Base-by-base conservation (phyloP, 2,329 filamentous ascomycete genomes). In the Neofusicoccum cordaticola region DNA sequence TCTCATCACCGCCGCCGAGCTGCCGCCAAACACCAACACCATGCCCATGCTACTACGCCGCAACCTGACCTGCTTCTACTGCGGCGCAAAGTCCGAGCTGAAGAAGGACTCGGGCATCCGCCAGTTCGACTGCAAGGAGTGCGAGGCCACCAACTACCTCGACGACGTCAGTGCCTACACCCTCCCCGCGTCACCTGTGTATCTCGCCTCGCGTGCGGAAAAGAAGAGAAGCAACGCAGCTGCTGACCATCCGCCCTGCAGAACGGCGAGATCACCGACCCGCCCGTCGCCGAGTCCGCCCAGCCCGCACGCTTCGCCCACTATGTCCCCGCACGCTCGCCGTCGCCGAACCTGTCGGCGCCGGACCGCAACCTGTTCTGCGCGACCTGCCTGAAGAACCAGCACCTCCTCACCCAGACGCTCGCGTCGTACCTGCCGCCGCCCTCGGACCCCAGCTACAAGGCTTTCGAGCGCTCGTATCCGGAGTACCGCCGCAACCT, bases 201-300 rank as follows among this genome's bases (percentile, higher is more conserved):
- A 52, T 34, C 63, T 41, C 15, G 12, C 44, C 51, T 27, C 15
- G 35, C 22, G 6, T 5, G 5, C 17, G 34, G 42, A 48, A 57
- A 35, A n/a, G 5, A 9, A 57, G 19, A 57, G 9, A 39, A 27
- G 34, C 3, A 15, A 66, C 66, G 4, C 27, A 48, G 37, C 62
- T 63, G 9, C 68, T 71, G 60, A 72, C 70, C 41, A 65, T 68
- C 69, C 67, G n/a, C 3, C 35, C 37, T 66, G 2, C 72, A 95
- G 90, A 87, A 92, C 75, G 94, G 94, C 72, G 88, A 96, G 58
- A 95, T 98, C 69, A 90, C 91, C 64, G 94, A 99, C 76, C 92
- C 93, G 31, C 93, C 92, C 2, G 82, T 88, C 27, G 79, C 84
- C 19, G 85, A 86, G 65, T 84, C 83, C n/a, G 78, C 80, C 63